Conservation (phyloP, 495 filamentous ascomycete genomes). For the Xeromyces bisporus region DNA sequence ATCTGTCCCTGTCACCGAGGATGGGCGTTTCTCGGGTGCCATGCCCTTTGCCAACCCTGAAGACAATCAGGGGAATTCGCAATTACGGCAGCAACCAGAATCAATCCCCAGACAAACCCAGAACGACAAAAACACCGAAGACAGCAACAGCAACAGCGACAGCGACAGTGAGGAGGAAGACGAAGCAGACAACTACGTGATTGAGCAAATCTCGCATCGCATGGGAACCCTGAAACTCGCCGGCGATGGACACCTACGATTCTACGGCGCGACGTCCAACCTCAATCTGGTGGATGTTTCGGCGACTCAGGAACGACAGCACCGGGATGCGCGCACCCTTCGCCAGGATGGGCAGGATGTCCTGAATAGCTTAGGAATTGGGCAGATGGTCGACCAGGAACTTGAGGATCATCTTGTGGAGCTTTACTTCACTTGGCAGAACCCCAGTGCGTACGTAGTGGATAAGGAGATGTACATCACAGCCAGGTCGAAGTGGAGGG, state of each 20-base stretch:
- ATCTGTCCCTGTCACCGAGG: too few relatives aligned
- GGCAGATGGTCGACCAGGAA: constrained; percentile 23
- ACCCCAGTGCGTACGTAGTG: constrained; percentile 32
- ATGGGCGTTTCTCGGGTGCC: too few relatives aligned
- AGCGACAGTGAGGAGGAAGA: constrained; percentile 28
- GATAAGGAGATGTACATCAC: constrained; percentile 31
- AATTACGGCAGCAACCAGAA: constrained; percentile 20
- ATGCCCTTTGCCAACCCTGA: too few relatives aligned
- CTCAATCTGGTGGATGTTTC: constrained; percentile 31
- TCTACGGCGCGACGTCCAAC: constrained; percentile 33
- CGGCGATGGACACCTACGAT: constrained; percentile 31
- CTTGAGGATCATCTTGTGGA: constrained; percentile 31
- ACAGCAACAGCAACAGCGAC: constrained; percentile 15
- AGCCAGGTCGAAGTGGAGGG: constrained; percentile 24
- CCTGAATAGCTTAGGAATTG: constrained; percentile 26
- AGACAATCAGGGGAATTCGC: too few relatives aligned
- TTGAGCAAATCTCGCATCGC: constrained; percentile 29
- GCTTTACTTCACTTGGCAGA: constrained; percentile 37
- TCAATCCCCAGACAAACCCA: constrained; percentile 10
- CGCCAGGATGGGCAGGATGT: constrained; percentile 30
- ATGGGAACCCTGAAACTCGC: constrained; percentile 32
- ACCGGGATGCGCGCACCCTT: constrained; percentile 34
- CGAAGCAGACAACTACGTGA: constrained; percentile 28
- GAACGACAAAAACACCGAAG: too few relatives aligned
- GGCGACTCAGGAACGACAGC: constrained; percentile 28